Evolutionary conservation across 2,329 filamentous ascomycete genomes (phyloP).

Genomic region (Clonostachys sp.): DNA sequence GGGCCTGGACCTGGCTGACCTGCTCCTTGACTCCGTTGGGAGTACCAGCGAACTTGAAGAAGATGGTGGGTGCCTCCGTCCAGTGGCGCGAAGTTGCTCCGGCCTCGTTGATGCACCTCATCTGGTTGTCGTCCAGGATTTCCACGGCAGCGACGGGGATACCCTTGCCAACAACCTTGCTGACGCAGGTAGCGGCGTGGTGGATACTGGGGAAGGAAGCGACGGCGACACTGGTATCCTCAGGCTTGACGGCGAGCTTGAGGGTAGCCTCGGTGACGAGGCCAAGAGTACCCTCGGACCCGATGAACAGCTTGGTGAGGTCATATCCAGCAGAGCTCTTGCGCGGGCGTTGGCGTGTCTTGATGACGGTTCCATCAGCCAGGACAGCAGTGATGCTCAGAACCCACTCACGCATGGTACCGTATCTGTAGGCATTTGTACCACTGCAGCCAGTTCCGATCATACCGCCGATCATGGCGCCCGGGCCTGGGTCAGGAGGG

Average conservation of each 20-base stretch:
- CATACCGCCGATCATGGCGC: conserved; percentile 90
- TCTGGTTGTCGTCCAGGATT: conserved; percentile 88
- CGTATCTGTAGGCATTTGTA: conserved; percentile 88
- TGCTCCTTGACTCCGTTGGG: conserved; percentile 72
- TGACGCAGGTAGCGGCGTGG: conserved; percentile 73
- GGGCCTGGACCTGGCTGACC: conserved; percentile 58
- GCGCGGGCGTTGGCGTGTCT: conserved; percentile 80
- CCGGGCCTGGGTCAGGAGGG: conserved; percentile 85
- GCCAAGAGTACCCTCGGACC: conserved; percentile 86
- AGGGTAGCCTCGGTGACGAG: conserved; percentile 88
- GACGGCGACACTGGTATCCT: conserved; percentile 77
- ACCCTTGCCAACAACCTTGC: conserved; percentile 72
- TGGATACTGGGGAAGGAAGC: conserved; percentile 55
- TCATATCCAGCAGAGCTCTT: conserved; percentile 93
- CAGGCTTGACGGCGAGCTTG: conserved; percentile 78
- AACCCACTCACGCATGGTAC: conserved; percentile 95
- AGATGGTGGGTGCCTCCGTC: conserved; percentile 71
- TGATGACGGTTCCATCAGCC: conserved; percentile 85
- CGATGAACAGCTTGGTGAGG: conserved; percentile 83
- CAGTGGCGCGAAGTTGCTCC: conserved; percentile 63
- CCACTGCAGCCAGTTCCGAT: conserved; percentile 70
- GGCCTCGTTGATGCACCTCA: conserved; percentile 63
- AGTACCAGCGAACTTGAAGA: conserved; percentile 81
- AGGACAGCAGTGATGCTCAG: conserved; percentile 81
- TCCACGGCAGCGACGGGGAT: conserved; percentile 89